Evolutionary conservation across 208 protist genomes (phyloP).

Genomic region (Strigomonas culicis): DNA sequence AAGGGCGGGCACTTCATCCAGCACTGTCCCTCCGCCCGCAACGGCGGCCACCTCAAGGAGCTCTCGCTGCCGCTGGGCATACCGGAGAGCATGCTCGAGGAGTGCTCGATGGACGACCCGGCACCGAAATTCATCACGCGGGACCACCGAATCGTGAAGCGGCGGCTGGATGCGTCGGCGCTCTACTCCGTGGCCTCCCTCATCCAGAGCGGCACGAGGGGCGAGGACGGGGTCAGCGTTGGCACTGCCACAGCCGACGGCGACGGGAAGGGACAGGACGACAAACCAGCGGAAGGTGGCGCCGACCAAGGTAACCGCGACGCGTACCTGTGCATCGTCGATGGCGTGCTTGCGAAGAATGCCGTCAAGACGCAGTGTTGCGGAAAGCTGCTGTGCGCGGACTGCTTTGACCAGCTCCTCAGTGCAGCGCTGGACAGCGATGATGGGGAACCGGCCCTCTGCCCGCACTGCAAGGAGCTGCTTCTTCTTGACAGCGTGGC

Average conservation of each 20-base stretch:
- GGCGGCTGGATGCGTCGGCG: constrained; percentile 53
- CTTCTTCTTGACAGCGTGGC: constrained; percentile 71
- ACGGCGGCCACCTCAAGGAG: constrained; percentile 42
- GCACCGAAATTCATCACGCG: constrained; percentile 86
- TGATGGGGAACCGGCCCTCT: constrained; percentile 34
- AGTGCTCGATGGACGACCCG: constrained; percentile 87
- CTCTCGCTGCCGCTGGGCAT: constrained; percentile 81
- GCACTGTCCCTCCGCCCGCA: constrained; percentile 73
- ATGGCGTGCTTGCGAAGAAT: constrained; percentile 46
- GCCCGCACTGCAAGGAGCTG: constrained; percentile 62
- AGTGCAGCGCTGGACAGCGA: constrained; percentile 25
- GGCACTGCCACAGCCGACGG: background rate
- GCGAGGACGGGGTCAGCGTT: constrained; percentile 2
- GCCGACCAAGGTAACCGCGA: background rate
- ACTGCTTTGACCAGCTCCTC: constrained; percentile 64
- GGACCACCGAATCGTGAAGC: constrained; percentile 75
- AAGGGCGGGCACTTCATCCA: constrained; percentile 82
- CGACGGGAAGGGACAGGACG: background rate
- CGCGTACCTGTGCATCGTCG: constrained; percentile 35
- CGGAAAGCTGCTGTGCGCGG: constrained; percentile 41
- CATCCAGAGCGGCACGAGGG: background rate
- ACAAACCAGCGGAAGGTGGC: background rate
- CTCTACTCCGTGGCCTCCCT: constrained; percentile 41
- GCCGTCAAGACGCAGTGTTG: constrained; percentile 79
- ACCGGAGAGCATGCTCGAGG: constrained; percentile 80